Conservation (phyloP, 495 filamentous ascomycete genomes). For the Neurospora hispaniola region DNA sequence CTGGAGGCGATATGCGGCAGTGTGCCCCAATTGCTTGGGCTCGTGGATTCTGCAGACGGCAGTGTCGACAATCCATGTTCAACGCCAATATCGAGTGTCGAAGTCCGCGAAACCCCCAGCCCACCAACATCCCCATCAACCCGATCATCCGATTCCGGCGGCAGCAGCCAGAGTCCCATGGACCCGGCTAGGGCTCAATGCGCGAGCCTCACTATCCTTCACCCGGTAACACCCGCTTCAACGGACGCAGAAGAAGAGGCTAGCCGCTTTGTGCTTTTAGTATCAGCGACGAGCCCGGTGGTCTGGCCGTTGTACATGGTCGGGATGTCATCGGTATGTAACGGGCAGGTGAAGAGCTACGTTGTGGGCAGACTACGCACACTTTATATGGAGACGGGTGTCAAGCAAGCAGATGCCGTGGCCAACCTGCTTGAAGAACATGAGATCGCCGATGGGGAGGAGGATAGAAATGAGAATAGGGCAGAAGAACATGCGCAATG, state of each 20-base stretch:
- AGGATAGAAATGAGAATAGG: slow-evolving; percentile 3
- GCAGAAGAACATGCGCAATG: not conserved
- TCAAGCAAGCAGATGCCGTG: slow-evolving; percentile 24
- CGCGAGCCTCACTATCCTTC: slow-evolving; percentile 21
- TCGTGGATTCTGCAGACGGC: slow-evolving; percentile 20
- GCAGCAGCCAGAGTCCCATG: slow-evolving; percentile 6
- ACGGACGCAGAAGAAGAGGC: slow-evolving; percentile 17
- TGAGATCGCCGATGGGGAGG: slow-evolving; percentile 2
- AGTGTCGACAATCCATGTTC: slow-evolving; percentile 9
- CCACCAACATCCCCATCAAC: slow-evolving; percentile 18
- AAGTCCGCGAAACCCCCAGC: slow-evolving; percentile 20
- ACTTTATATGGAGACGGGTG: slow-evolving; percentile 25
- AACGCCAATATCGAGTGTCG: slow-evolving; percentile 22
- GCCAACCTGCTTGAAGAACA: slow-evolving; percentile 23
- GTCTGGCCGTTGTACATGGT: slow-evolving; percentile 30
- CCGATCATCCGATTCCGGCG: slow-evolving; percentile 13
- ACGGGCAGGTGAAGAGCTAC: slow-evolving; percentile 16
- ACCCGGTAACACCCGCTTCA: slow-evolving; percentile 6
- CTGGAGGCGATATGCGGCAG: slow-evolving; percentile 35
- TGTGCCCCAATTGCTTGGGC: slow-evolving; percentile 35
- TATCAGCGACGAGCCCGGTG: slow-evolving; percentile 25
- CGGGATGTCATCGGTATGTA: slow-evolving; percentile 28
- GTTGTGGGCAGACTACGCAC: slow-evolving; percentile 21
- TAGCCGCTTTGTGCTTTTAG: slow-evolving; percentile 24
- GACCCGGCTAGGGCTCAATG: not conserved